Base-by-base conservation (phyloP, 2,329 filamentous ascomycete species). In the Apiospora hydei region DNA sequence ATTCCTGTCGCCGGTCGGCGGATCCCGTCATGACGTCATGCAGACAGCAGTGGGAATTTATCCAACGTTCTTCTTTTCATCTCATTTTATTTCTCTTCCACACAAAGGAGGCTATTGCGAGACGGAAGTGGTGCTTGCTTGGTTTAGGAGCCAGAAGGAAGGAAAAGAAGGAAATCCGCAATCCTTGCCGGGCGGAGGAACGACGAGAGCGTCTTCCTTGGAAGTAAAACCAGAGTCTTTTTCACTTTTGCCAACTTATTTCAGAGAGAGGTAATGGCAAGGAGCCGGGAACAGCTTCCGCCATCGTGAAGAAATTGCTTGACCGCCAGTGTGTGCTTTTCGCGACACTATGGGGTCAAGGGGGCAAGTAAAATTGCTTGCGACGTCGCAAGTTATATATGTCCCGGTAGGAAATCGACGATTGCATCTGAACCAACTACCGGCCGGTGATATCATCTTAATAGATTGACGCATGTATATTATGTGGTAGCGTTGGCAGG, bases 371-470 rank as follows among this genome's bases (percentile, higher is more conserved):
- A 10, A 43, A 43, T 13, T 14, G 14, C 41, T 11, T 49, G 21
- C 18, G 46, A 49, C 18, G 46, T 10, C 21, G 21, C 46, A 49
- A 49, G 46, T 49, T 49, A 49, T 46, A 46, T 49, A 49, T n/a
- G 46, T 18, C 21, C 21, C 46, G 5, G 46, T 49, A n/a, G 46
- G 18, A n/a, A n/a, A 49, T 49, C 46, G 46, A 49, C 46, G 46
- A 49, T 49, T 49, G 46, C 8, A 10, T 7, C 18, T 10, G 2
- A 38, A 38, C 8, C 21, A 49, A 49, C 46, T 49, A 49, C 46
- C 46, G 46, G 49, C n/a, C 16, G 53, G 53, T 34, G 53, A 61
- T 38, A 61, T 61, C 53, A 38, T 57, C 51, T 57, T 57, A 14
- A 53, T 53, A 11, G 49, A 53, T 53, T 5, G n/a, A 3, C 24